These are phyloP conservation scores for Copromyces sp. DNA, from an alignment of 495 filamentous ascomycete species.

Conservation along the genomic window DNA sequence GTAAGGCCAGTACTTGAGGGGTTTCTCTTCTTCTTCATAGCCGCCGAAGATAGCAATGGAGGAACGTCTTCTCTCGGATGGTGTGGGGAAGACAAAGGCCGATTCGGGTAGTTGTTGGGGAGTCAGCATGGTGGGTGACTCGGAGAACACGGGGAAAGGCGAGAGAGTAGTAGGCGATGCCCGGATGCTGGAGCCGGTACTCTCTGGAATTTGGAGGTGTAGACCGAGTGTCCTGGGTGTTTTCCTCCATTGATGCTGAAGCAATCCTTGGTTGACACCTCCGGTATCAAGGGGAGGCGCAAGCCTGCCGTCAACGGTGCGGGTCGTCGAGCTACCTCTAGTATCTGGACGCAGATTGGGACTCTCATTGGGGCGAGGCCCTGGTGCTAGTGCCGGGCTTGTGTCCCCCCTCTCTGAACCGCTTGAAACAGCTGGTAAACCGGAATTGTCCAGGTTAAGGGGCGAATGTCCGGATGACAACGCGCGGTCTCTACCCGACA, in stretches of 20 bases:
- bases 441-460: constrained; percentile 9
- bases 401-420: neutral
- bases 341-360: constrained; percentile 4
- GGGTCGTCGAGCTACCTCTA: constrained; percentile 13
- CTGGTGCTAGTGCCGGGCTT: neutral
- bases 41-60: constrained; percentile 31
- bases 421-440: constrained; percentile 1
- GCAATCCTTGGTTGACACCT: neutral
- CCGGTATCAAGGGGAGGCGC: constrained; percentile 14
- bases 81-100: constrained; percentile 20
- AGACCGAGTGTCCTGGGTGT: constrained; percentile 1
- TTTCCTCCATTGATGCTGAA: neutral
- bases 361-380: neutral
- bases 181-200: constrained; percentile 43
- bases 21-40: constrained; percentile 32
- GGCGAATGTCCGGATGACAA: constrained; percentile 22
- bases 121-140: constrained; percentile 33
- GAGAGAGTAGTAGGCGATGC: constrained; percentile 30
- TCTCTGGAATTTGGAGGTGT: constrained; percentile 19
- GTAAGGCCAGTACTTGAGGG: constrained; percentile 66
- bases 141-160: constrained; percentile 32
- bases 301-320: constrained; percentile 20
- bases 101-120: constrained; percentile 28
- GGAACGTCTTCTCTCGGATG: constrained; percentile 12
- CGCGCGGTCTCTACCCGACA: constrained; percentile 16